These are phyloP conservation scores for Testicularia cyperi DNA, from an alignment of 1,284 basidiomycete species.

Conservation along the genomic window DNA sequence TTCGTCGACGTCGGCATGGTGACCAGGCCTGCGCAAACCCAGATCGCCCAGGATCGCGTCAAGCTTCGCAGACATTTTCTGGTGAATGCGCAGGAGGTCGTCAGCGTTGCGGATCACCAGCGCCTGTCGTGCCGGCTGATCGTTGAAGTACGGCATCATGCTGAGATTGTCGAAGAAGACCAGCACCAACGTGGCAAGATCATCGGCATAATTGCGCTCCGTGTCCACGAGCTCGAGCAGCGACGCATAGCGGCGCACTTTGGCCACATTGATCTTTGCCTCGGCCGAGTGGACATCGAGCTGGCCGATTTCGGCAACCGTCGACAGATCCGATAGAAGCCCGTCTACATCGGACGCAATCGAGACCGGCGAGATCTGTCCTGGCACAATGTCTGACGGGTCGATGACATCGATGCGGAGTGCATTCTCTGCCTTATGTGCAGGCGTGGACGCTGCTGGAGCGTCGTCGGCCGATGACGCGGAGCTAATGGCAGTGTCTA, in stretches of 20 bases:
- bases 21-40: conserved; percentile 22
- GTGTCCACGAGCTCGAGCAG: conserved; percentile 57
- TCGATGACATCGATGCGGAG: conserved; percentile 12
- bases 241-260: conserved; percentile 42
- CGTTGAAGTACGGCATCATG: conserved; percentile 53
- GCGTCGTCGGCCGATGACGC: conserved; percentile 20
- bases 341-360: conserved; percentile 19
- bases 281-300: conserved; percentile 7
- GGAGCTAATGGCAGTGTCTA: conserved; percentile 43
- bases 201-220: conserved; percentile 55
- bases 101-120: conserved; percentile 53
- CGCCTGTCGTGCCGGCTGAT: conserved; percentile 37
- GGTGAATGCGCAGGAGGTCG: conserved; percentile 46
- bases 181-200: conserved; percentile 48
- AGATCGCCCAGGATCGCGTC: conserved; percentile 40
- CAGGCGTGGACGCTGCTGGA: no score
- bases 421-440: conserved; percentile 20
- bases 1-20: conserved; percentile 5
- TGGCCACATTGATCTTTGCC: conserved; percentile 16
- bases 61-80: conserved; percentile 40
- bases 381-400: conserved; percentile 6
- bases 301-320: conserved; percentile 2
- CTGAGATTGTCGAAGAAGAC: conserved; percentile 55
- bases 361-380: conserved; percentile 22
- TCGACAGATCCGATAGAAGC: conserved; percentile 5